phyloP scores from a whole-genome alignment of 768 basidiomycete genomes.

The Strobilomyces dryophilus region DNA sequence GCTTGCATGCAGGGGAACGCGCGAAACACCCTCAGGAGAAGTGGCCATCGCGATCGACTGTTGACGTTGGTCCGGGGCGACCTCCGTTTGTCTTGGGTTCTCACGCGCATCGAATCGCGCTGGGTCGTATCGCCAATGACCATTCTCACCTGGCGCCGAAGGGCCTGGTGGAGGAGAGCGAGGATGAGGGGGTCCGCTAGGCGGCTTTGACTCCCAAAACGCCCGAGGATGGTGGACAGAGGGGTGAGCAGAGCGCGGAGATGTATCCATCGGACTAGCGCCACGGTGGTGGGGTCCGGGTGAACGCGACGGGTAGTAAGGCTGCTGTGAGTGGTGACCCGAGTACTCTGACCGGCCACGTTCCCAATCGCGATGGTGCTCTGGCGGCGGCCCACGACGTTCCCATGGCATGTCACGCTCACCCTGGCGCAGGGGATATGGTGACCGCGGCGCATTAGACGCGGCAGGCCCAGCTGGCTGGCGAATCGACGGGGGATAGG shows the following conservation, averaged over 20 bases:
- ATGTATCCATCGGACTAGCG: slow-evolving; percentile 54
- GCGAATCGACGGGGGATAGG: slow-evolving; percentile 44
- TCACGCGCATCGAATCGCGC: slow-evolving; percentile 49
- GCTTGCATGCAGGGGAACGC: slow-evolving; percentile 27
- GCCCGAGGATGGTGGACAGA: slow-evolving; percentile 30
- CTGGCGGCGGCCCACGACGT: slow-evolving; percentile 43
- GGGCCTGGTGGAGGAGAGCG: slow-evolving; percentile 34
- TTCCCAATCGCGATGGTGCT: slow-evolving; percentile 52
- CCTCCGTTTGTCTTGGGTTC: slow-evolving; percentile 29
- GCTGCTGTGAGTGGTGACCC: slow-evolving; percentile 28
- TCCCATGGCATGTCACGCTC: slow-evolving; percentile 62
- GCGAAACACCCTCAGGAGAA: slow-evolving; percentile 42
- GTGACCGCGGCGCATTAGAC: slow-evolving; percentile 54
- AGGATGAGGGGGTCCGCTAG: slow-evolving; percentile 26
- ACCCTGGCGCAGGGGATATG: slow-evolving; percentile 42
- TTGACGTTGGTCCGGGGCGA: slow-evolving; percentile 31
- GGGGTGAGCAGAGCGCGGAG: slow-evolving; percentile 54
- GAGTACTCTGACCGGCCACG: slow-evolving; percentile 40
- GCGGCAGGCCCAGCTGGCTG: slow-evolving; percentile 52
- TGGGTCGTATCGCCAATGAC: slow-evolving; percentile 60
- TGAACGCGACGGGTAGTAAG: slow-evolving; percentile 33
- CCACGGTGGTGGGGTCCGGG: slow-evolving; percentile 37
- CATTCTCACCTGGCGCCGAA: slow-evolving; percentile 38
- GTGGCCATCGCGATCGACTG: slow-evolving; percentile 38
- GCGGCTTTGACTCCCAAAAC: slow-evolving; percentile 64